Evolutionary conservation across 2,329 filamentous ascomycete species (phyloP).

Genomic region (Xylaria polymorpha): DNA sequence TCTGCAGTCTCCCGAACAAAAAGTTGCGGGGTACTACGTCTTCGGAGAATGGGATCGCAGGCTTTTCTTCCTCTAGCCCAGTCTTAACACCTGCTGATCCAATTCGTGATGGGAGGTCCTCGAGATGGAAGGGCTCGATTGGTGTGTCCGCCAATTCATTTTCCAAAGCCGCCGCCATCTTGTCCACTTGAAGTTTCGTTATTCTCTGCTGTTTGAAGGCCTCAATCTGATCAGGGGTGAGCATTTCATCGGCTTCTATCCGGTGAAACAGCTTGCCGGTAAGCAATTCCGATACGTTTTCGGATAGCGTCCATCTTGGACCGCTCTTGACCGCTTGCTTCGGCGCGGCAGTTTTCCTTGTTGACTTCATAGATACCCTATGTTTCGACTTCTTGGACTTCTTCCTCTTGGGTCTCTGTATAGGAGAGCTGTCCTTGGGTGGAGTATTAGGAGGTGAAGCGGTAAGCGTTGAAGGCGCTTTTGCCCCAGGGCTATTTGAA

Average conservation of each 20-base stretch:
- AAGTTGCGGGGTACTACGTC: slow-evolving; percentile 44
- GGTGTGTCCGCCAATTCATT: slow-evolving; percentile 55
- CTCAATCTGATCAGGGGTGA: slow-evolving; percentile 64
- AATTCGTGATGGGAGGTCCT: slow-evolving; percentile 59
- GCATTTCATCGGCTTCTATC: slow-evolving; percentile 69
- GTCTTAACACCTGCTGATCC: slow-evolving; percentile 54
- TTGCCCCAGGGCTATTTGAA: slow-evolving; percentile 28
- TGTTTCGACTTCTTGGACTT: slow-evolving; percentile 49
- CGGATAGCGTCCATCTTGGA: slow-evolving; percentile 64
- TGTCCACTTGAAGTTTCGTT: slow-evolving; percentile 49
- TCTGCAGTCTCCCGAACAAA: slow-evolving; percentile 39
- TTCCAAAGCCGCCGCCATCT: slow-evolving; percentile 48
- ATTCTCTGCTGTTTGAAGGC: slow-evolving; percentile 57
- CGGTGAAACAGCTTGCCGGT: slow-evolving; percentile 65
- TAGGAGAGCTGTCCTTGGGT: slow-evolving; percentile 13
- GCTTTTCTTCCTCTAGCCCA: slow-evolving; percentile 46
- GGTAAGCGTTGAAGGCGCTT: slow-evolving; percentile 4
- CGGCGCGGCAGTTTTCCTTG: slow-evolving; percentile 42
- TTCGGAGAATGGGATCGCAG: slow-evolving; percentile 43
- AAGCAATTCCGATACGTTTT: slow-evolving; percentile 68
- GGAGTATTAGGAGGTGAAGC: slow-evolving; percentile 19
- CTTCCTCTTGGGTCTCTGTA: slow-evolving; percentile 55
- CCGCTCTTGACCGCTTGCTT: slow-evolving; percentile 49
- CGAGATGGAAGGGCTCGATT: slow-evolving; percentile 62
- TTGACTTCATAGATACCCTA: slow-evolving; percentile 43